phyloP scores from a whole-genome alignment of 345 rosid species.

The Populus alba region DNA sequence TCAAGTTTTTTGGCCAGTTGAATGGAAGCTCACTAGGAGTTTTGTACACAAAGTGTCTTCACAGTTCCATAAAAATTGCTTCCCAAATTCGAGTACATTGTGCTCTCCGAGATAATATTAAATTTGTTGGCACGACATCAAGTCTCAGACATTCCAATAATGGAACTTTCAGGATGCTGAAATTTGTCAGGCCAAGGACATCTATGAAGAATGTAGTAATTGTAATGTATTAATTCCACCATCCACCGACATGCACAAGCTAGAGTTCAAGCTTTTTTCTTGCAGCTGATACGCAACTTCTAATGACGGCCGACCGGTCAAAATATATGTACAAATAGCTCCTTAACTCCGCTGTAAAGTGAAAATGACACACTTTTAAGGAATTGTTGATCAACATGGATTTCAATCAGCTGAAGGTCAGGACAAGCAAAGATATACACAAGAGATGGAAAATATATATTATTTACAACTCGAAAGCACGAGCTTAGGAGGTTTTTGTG shows the following conservation, averaged over 20 bases:
- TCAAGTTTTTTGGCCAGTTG: slow-evolving; percentile 20
- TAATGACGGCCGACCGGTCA: not conserved
- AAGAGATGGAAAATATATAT: not conserved
- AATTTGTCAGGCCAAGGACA: not conserved
- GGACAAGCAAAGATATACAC: not conserved
- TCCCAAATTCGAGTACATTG: not conserved
- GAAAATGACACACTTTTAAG: too few species aligned
- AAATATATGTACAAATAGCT: not conserved
- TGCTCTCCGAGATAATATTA: not conserved
- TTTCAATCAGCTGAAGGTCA: not conserved
- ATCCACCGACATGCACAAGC: too few species aligned
- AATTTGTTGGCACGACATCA: not conserved
- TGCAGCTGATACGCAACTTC: not conserved
- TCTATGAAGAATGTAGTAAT: not conserved
- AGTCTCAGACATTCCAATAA: not conserved
- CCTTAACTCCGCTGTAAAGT: not conserved
- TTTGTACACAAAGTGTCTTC: slow-evolving; percentile 1
- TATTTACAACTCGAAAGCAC: not conserved
- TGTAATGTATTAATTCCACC: too few species aligned
- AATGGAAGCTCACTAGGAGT: slow-evolving; percentile 6
- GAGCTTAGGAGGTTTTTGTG: not conserved
- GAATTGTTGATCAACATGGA: too few species aligned
- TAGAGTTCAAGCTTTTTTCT: too few species aligned
- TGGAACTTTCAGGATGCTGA: not conserved
- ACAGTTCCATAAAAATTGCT: slow-evolving; percentile 5